Evolutionary conservation across 345 rosid species (phyloP).

Genomic region (Geranium brycei): DNA sequence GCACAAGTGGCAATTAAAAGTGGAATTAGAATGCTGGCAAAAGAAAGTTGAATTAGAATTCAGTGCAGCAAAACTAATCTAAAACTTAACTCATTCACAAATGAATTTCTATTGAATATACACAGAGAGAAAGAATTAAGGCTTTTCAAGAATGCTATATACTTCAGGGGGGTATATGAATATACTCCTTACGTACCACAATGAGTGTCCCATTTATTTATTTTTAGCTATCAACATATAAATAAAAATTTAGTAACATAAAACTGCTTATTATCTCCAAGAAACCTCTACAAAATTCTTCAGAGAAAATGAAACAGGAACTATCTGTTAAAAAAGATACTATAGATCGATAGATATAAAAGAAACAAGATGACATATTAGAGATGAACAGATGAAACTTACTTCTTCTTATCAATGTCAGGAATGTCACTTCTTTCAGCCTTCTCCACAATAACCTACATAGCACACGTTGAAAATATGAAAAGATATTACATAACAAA

Average conservation of each 20-base stretch:
- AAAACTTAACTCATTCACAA: too few relatives aligned
- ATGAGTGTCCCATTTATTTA: too few relatives aligned
- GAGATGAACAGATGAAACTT: slow-evolving; percentile 7
- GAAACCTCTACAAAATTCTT: background rate
- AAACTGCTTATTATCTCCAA: background rate
- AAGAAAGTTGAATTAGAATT: too few relatives aligned
- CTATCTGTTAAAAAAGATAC: background rate
- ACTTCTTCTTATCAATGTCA: slow-evolving; percentile 41
- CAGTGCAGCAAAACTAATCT: too few relatives aligned
- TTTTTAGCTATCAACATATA: background rate
- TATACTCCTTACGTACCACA: too few relatives aligned
- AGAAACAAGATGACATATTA: background rate
- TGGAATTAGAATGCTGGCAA: too few relatives aligned
- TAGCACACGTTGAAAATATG: background rate
- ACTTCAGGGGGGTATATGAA: too few relatives aligned
- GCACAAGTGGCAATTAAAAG: too few relatives aligned
- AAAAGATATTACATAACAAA: background rate
- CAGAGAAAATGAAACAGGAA: background rate
- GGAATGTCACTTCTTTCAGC: slow-evolving; percentile 41
- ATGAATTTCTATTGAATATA: too few relatives aligned
- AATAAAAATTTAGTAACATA: background rate
- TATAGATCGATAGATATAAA: background rate
- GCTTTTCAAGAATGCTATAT: too few relatives aligned
- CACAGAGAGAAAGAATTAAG: too few relatives aligned
- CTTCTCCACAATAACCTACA: slow-evolving; percentile 38